Percentiles rank a stretch among this genome's conserved stretches.
Conservation (phyloP, 352 stramenopile species). For the Thraustochytrium sp. region DNA sequence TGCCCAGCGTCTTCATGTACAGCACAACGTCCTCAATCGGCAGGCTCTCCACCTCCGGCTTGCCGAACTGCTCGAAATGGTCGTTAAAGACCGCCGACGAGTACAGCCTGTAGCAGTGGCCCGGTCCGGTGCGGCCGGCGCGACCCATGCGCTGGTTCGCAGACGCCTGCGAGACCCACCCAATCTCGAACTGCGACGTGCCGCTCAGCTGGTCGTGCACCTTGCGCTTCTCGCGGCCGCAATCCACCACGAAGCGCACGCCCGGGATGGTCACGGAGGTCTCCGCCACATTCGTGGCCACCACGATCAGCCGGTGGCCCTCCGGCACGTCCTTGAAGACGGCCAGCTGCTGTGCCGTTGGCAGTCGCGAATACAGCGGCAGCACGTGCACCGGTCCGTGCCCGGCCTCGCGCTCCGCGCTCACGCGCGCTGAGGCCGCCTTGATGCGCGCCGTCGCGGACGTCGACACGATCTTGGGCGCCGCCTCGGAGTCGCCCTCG, state of each 20-base stretch:
- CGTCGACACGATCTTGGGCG: constrained; percentile 42
- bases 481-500: constrained; percentile 29
- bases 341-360: constrained; percentile 88
- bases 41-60: constrained; percentile 73
- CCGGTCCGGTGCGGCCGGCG: constrained; percentile 84
- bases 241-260: constrained; percentile 91
- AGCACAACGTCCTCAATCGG: constrained; percentile 93
- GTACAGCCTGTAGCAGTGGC: constrained; percentile 97
- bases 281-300: constrained; percentile 97
- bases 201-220: constrained; percentile 84
- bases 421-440: constrained; percentile 47
- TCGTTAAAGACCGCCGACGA: constrained; percentile 90
- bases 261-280: constrained; percentile 89
- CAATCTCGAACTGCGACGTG: constrained; percentile 86
- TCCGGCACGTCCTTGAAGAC: constrained; percentile 77
- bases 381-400: constrained; percentile 80
- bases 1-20: constrained; percentile 94
- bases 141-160: constrained; percentile 86
- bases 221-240: constrained; percentile 87
- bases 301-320: constrained; percentile 83
- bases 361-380: constrained; percentile 91
- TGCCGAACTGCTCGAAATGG: constrained; percentile 78
- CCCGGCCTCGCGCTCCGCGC: constrained; percentile 29
- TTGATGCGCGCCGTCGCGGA: constrained; percentile 19
- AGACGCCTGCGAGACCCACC: constrained; percentile 79